phyloP scores from a whole-genome alignment of 2,329 filamentous ascomycete species.

The Alternaria incomplexa region DNA sequence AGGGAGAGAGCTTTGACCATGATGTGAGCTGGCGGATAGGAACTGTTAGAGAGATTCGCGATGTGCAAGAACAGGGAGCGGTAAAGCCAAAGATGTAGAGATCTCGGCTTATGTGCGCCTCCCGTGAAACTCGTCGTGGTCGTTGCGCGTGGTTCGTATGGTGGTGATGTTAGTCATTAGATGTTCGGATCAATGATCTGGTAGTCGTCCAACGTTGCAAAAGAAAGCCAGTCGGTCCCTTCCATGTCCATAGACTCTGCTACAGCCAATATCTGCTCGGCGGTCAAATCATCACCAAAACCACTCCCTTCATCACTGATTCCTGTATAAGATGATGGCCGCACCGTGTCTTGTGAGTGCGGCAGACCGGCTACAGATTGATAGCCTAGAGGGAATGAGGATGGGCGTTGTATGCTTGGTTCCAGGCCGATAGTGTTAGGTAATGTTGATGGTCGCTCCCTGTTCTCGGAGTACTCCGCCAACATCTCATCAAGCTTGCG shows the following conservation, averaged over 20 bases:
- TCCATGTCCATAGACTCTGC: conserved; percentile 55
- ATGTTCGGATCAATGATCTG: conserved; percentile 22
- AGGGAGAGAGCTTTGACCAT: conserved; percentile 50
- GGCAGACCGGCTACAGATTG: background rate
- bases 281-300: conserved; percentile 50
- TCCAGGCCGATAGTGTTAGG: background rate
- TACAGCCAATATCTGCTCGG: conserved; percentile 56
- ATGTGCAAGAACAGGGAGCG: conserved; percentile 16
- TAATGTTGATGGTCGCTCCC: background rate
- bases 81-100: conserved; percentile 25
- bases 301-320: conserved; percentile 33
- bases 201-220: conserved; percentile 54
- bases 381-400: background rate
- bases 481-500: conserved; percentile 54
- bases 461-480: conserved; percentile 29
- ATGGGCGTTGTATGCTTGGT: background rate
- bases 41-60: conserved; percentile 31
- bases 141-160: background rate
- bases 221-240: conserved; percentile 57
- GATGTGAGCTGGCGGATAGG: conserved; percentile 59
- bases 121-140: background rate
- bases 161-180: background rate
- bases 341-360: conserved; percentile 7
- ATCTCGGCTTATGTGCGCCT: background rate
- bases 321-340: conserved; percentile 18